Conservation (phyloP, 306 rosid species). For the Quercus agrifolia region DNA sequence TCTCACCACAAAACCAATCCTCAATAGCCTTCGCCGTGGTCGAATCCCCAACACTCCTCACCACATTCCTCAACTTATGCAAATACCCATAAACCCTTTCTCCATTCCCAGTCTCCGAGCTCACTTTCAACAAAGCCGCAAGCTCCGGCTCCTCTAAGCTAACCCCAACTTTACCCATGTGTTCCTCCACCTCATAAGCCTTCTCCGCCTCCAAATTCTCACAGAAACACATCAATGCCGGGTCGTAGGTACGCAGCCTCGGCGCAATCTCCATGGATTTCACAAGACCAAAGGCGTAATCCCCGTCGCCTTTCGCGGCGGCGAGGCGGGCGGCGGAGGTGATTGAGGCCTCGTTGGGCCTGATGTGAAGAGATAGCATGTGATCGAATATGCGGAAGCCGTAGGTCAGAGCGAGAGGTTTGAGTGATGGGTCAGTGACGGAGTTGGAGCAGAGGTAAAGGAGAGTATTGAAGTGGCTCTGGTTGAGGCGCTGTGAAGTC, state of each 20-base stretch:
- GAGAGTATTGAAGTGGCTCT: slow-evolving; percentile 69
- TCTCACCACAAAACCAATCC: slow-evolving; percentile 62
- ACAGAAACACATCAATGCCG: slow-evolving; percentile 65
- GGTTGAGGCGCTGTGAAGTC: slow-evolving; percentile 40
- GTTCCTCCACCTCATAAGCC: slow-evolving; percentile 76
- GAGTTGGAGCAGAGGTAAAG: slow-evolving; percentile 79
- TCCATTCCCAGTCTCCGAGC: slow-evolving; percentile 44
- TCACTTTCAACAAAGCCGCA: slow-evolving; percentile 63
- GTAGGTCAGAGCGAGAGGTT: slow-evolving; percentile 33
- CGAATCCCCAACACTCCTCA: slow-evolving; percentile 52
- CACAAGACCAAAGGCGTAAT: slow-evolving; percentile 55
- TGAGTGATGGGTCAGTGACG: slow-evolving; percentile 45
- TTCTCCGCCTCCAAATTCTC: slow-evolving; percentile 56
- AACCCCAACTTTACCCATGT: slow-evolving; percentile 49
- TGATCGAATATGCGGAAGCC: slow-evolving; percentile 69
- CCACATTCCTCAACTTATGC: slow-evolving; percentile 63
- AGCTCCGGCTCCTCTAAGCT: slow-evolving; percentile 64
- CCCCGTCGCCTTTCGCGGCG: slow-evolving; percentile 63
- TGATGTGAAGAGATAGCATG: slow-evolving; percentile 34
- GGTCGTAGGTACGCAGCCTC: slow-evolving; percentile 67
- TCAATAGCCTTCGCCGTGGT: slow-evolving; percentile 49
- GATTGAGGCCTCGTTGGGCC: slow-evolving; percentile 79
- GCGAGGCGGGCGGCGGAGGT: slow-evolving; percentile 73
- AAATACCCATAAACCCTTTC: slow-evolving; percentile 70
- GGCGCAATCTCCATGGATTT: slow-evolving; percentile 47